Conservation (phyloP, 441 rosid species). For the Adansonia gregorii region DNA sequence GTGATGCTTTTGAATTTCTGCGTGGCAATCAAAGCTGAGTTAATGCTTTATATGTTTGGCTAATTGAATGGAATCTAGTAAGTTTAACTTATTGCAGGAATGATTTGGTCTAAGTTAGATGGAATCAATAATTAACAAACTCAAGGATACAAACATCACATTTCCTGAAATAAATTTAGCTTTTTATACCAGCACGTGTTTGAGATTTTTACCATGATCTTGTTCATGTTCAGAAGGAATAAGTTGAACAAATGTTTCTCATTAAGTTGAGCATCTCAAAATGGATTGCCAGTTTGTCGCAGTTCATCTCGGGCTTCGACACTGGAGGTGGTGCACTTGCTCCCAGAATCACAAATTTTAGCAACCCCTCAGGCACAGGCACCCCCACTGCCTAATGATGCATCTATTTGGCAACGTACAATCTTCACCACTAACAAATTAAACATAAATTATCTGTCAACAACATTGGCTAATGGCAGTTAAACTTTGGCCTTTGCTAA, state of each 20-base stretch:
- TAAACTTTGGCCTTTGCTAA: not conserved
- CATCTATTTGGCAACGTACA: not conserved
- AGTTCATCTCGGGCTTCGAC: not conserved
- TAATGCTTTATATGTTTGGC: not conserved
- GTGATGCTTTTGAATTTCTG: not conserved
- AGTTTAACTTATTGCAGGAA: not conserved
- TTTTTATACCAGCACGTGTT: no score
- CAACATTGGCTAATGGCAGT: not conserved
- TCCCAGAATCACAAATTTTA: not conserved
- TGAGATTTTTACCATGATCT: no score
- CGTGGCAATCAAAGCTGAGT: not conserved
- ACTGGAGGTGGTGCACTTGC: not conserved
- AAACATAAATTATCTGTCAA: not conserved
- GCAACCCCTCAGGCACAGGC: not conserved
- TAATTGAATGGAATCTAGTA: not conserved
- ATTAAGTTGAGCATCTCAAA: not conserved
- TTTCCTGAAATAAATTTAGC: no score
- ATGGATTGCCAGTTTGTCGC: not conserved
- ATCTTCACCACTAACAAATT: not conserved
- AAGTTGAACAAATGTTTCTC: not conserved
- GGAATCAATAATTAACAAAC: not conserved
- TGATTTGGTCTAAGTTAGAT: not conserved
- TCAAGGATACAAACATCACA: not conserved
- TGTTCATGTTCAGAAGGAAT: not conserved
- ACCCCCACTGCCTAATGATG: not conserved